Evolutionary conservation across 768 basidiomycete species (phyloP).

Genomic region (Mycena indigotica): DNA sequence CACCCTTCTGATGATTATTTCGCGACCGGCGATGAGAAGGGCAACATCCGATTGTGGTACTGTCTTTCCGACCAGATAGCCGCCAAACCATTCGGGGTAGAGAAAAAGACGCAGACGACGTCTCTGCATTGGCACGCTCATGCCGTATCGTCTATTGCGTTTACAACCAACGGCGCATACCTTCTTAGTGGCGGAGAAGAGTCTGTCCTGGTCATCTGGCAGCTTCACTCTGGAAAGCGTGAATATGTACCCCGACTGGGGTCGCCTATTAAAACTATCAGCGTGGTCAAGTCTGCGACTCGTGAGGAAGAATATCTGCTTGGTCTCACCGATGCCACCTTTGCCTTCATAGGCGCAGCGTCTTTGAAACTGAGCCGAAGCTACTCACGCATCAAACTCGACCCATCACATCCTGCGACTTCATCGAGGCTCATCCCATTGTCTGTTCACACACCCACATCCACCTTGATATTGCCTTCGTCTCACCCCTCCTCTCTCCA

Average conservation of each 20-base stretch:
- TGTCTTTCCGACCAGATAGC: constrained; percentile 69
- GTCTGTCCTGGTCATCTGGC: constrained; percentile 96
- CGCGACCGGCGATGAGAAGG: constrained; percentile 89
- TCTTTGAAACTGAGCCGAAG: constrained; percentile 72
- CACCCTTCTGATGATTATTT: constrained; percentile 93
- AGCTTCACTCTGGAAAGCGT: constrained; percentile 82
- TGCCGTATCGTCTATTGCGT: constrained; percentile 81
- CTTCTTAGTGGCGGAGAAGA: constrained; percentile 94
- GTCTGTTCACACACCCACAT: constrained; percentile 71
- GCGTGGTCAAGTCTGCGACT: constrained; percentile 50
- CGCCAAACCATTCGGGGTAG: constrained; percentile 58
- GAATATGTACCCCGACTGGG: constrained; percentile 94
- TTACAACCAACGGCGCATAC: constrained; percentile 90
- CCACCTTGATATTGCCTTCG: constrained; percentile 83
- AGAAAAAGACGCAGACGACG: constrained; percentile 82
- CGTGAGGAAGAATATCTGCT: constrained; percentile 87
- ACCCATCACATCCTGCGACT: constrained; percentile 32
- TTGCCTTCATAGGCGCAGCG: constrained; percentile 71
- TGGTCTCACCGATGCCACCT: constrained; percentile 79
- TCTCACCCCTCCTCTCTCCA: constrained; percentile 97
- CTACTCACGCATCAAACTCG: constrained; percentile 77
- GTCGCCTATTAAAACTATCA: constrained; percentile 75
- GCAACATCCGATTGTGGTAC: constrained; percentile 90
- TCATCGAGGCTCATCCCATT: constrained; percentile 64
- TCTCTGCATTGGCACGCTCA: constrained; percentile 97